Evolutionary conservation across 2,329 filamentous ascomycete genomes (phyloP), one percentile per base, ranked within the genome.

Genomic region (Seiridium cupressi): DNA sequence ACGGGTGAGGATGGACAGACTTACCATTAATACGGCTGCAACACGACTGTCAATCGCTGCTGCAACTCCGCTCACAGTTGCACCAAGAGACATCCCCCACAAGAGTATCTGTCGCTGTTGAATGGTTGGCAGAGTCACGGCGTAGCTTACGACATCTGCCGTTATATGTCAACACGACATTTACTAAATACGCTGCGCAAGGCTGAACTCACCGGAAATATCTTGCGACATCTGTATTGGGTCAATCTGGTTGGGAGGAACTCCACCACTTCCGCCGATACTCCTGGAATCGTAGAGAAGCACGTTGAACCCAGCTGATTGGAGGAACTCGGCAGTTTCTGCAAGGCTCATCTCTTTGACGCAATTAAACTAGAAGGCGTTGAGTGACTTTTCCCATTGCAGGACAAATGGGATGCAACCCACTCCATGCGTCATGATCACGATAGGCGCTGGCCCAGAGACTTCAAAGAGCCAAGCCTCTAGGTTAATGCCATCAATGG

Each of bases 11-110:
- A 69, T 18, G 2, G 69, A 26, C 18, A 26, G 69, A 48, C 66
- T 68, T 1, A 69, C 63, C 59, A 61, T 62, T 1, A 68, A 55
- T 5, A 68, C 13, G 5, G 51, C 66, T 3, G 44, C 49, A 10
- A 57, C 34, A 3, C 69, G 62, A 2, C 58, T 47, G 55, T 71
- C 68, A 5, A 69, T 40, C 3, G 68, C 63, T 1, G 66, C 68
- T 26, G 1, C 63, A 44, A 31, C 35, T 51, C 3, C 58, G 26
- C 42, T 62, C 0, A 70, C 63, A 1, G 35, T 49, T 5, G 47
- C 67, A 1, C 67, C 61, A 4, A 69, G 64, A 1, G 68, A 70
- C 38, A 68, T 62, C 5, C 66, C 69, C 68, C 67, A 70, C 35
- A 68, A 58, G 1, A 62, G 3, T 11, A 69, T 63, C 2, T 59